Base-by-base conservation (phyloP, 805 yeast genomes). In the Ogataea thermomethanolica region DNA sequence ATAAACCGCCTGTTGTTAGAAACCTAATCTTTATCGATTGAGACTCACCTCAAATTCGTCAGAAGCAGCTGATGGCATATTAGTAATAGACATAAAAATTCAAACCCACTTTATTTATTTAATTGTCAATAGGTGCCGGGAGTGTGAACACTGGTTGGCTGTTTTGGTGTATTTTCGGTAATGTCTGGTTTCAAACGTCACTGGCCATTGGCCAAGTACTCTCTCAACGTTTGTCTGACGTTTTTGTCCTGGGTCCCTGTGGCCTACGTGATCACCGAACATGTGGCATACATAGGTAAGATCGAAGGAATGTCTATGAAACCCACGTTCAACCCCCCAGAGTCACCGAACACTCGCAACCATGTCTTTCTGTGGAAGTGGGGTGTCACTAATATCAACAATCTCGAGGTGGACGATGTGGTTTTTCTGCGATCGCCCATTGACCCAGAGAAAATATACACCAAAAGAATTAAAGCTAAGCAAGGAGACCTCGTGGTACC, bases 241-340 rank as follows among this genome's bases (percentile, higher is more conserved):
- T 66, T 73, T 35, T 48, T 76, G 11, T 65, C 84, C 12, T 89
- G 96, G 96, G 62, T 88, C 22, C 96, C 96, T 0, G 96, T 88
- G 33, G 59, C 74, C 11, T 73, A 81, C 48, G 76, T 85, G 1
- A 62, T 81, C 45, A 75, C 78, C 27, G 87, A 85, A 47, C 85
- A 83, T 56, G 79, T 80, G 8, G 79, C 76, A 37, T 88, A 79
- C 62, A 72, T 89, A 21, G 85, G 86, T 11, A 76, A 78, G 61
- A 75, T 89, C 12, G 74, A 80, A 31, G 98, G 98, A 1, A 63
- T 73, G 28, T 86, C 95, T 17, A 90, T 90, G 98, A 71, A 84
- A 37, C 97, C 97, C 1, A 78, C 95, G 0, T 74, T 89, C 54
- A 90, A 90, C 61, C 91, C 95, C 0, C 76, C 74, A 14, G 71